Base-by-base conservation (phyloP, 441 rosid genomes). In the Jatropha podagrica region DNA sequence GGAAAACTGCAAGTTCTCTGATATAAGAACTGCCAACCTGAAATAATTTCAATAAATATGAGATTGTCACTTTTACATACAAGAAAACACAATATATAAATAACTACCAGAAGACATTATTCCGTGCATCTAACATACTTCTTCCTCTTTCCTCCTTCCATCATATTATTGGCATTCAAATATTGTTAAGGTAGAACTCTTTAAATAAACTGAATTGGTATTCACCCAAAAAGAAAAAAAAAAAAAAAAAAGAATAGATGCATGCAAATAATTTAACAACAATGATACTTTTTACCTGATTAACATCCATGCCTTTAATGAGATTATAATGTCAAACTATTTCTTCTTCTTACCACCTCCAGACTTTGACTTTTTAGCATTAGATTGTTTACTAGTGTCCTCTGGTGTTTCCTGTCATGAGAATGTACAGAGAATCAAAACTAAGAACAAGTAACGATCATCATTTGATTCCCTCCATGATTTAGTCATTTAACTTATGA, bases 331-430 rank as follows among this genome's bases (percentile, higher is more conserved):
- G 58, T 18, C 20, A 51, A 46, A 70, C 81, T 88, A 87, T 78
- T 91, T 85, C 88, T 87, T 92, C 87, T 85, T 93, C 87, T 67
- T 88, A 41, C 83, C 91, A 77, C 91, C 90, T 77, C 81, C 87
- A 67, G 83, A 90, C 83, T 90, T 88, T 4, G 86, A 55, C 83
- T 88, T 90, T 76, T 90, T 92, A 76, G 85, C 88, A 74, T 77
- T 51, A 38, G 85, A 76, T 79, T 77, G 89, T 78, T 87, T 92
- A 14, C 80, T 68, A 62, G 76, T 79, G 37, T 68, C 77, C 76
- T 61, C 83, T 1, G 88, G 85, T 48, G 73, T 74, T 77, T 90
- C 98, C 94, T 88, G 81, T 71, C 64, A 77, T 9, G 69, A 78
- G 7, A 59, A 76, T 27, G 27, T 27, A 41, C 18, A 58, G 69